Percentiles rank a stretch among this genome's conserved stretches.
Evolutionary conservation across 495 filamentous ascomycete species (phyloP).

Genomic region (Penicillium bovifimosum): DNA sequence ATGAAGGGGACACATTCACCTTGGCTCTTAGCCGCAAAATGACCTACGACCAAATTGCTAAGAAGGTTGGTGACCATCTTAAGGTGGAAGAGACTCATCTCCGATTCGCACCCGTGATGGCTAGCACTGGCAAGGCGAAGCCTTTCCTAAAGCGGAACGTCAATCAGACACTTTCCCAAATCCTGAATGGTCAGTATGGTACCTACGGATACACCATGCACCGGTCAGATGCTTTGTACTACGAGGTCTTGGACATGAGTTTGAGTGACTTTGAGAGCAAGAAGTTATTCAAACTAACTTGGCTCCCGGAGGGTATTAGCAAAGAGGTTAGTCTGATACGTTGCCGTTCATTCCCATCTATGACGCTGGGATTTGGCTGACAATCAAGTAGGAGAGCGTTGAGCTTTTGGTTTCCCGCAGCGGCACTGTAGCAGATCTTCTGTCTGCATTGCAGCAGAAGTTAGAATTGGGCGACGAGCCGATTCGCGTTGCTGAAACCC

Average conservation of each 20-base stretch:
- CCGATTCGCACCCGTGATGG: constrained; percentile 80
- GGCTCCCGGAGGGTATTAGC: constrained; percentile 80
- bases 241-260: constrained; percentile 89
- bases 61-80: constrained; percentile 78
- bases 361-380: constrained; percentile 14
- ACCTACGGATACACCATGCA: constrained; percentile 61
- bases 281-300: constrained; percentile 73
- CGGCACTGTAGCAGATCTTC: constrained; percentile 69
- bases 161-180: constrained; percentile 59
- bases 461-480: constrained; percentile 68
- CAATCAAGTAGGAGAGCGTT: constrained; percentile 52
- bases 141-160: constrained; percentile 64
- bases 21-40: constrained; percentile 79
- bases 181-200: constrained; percentile 62
- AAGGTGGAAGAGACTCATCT: constrained; percentile 78
- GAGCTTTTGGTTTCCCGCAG: constrained; percentile 82
- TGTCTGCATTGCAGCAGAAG: constrained; percentile 71
- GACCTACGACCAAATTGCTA: constrained; percentile 81
- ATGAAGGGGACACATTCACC: constrained; percentile 55
- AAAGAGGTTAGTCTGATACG: constrained; percentile 65
- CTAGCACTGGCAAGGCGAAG: constrained; percentile 67
- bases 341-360: neutral
- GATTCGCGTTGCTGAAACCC: constrained; percentile 69
- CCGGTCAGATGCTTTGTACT: constrained; percentile 71
- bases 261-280: constrained; percentile 88